Evolutionary conservation across 768 basidiomycete genomes (phyloP).

Genomic region (Tephrocybe rancida): DNA sequence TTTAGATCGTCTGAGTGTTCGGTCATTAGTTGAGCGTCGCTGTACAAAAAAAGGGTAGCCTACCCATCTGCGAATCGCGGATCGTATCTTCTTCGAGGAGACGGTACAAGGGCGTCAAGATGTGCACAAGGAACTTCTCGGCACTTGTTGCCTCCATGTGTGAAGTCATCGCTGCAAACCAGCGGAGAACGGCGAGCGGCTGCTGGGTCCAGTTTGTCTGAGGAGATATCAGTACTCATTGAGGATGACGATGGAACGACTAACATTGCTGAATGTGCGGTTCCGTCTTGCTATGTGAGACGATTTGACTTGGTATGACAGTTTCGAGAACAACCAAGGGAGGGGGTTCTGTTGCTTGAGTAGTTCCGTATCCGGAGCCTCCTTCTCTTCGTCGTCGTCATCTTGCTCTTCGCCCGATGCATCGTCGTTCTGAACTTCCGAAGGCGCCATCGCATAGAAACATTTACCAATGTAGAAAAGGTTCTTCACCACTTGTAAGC

Average conservation of each 20-base stretch:
- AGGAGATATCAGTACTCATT: constrained; percentile 9
- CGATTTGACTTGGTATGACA: constrained; percentile 85
- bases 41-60: constrained; percentile 22
- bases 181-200: constrained; percentile 78
- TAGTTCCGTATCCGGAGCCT: constrained; percentile 23
- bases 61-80: constrained; percentile 78
- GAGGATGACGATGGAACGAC: constrained; percentile 19
- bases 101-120: constrained; percentile 85
- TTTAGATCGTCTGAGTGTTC: constrained; percentile 73
- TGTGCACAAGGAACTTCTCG: constrained; percentile 77
- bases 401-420: constrained; percentile 26
- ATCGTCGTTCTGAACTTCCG: constrained; percentile 19
- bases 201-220: constrained; percentile 86
- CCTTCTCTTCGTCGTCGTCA: constrained; percentile 33
- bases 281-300: constrained; percentile 73
- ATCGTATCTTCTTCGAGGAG: constrained; percentile 87
- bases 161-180: constrained; percentile 92
- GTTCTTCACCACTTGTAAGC: constrained; percentile 89
- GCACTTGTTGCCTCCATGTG: constrained; percentile 61
- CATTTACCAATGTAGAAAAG: constrained; percentile 91
- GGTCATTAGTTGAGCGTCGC: neutral
- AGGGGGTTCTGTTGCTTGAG: constrained; percentile 54
- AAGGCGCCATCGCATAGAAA: constrained; percentile 52
- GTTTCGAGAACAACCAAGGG: constrained; percentile 92
- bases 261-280: constrained; percentile 46